A percentile compares a stretch with the other conserved stretches of the same genome.
phyloP scores from a whole-genome alignment of 768 basidiomycete genomes.

The Collybiopsis confluens region DNA sequence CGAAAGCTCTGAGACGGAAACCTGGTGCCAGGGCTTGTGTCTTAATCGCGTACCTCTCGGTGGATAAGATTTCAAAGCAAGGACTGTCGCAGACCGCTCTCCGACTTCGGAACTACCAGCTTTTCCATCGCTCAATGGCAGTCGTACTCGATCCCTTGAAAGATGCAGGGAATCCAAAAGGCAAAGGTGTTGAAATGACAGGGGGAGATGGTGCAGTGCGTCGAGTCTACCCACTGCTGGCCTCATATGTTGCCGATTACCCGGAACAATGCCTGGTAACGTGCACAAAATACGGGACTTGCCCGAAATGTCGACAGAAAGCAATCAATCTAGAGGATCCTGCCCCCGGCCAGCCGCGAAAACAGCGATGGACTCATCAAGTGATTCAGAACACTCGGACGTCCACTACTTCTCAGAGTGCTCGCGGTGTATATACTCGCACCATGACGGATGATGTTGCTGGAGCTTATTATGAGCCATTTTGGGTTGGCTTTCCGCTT shows the following conservation, averaged over 20 bases:
- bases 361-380: neutral
- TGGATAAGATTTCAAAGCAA: neutral
- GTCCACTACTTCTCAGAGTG: neutral
- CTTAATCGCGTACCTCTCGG: neutral
- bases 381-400: neutral
- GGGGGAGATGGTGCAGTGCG: slow-evolving; percentile 8
- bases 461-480: slow-evolving; percentile 20
- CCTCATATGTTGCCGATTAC: slow-evolving; percentile 9
- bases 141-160: neutral
- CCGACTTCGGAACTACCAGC: neutral
- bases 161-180: neutral
- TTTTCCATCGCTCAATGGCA: neutral
- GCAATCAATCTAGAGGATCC: neutral
- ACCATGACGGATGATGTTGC: neutral
- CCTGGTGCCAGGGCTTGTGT: neutral
- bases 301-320: neutral
- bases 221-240: neutral
- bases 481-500: slow-evolving; percentile 38
- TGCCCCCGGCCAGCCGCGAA: neutral
- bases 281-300: neutral
- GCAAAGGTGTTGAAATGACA: slow-evolving; percentile 2
- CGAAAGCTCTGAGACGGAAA: slow-evolving; percentile 18
- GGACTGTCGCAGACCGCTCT: neutral
- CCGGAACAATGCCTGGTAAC: neutral
- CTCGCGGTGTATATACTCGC: neutral